Conservation (phyloP, 2,329 filamentous ascomycete genomes). For the Pseudogymnoascus sp. region DNA sequence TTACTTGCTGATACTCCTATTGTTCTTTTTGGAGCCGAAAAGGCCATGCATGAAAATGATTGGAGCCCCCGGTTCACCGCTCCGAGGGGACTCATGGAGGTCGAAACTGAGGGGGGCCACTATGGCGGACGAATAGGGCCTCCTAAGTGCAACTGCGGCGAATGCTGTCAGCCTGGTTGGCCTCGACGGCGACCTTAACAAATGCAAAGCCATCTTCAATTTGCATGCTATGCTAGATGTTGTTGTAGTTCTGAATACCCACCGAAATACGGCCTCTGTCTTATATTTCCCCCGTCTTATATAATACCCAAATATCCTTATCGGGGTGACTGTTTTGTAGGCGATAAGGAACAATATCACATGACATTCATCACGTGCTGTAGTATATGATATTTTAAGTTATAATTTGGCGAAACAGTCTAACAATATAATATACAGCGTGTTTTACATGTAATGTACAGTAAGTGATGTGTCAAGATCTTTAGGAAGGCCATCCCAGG, state of each 20-base stretch:
- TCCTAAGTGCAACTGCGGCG: not conserved
- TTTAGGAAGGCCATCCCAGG: not conserved
- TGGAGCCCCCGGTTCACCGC: slow-evolving; percentile 42
- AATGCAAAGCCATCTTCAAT: not conserved
- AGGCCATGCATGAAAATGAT: slow-evolving; percentile 87
- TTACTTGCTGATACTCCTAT: slow-evolving; percentile 88
- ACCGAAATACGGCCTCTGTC: not conserved
- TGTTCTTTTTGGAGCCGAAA: slow-evolving; percentile 93
- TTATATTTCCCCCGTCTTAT: not conserved
- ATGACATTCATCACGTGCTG: not conserved
- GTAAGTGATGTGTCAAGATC: not conserved
- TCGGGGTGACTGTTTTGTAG: not conserved
- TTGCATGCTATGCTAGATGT: not conserved
- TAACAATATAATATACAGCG: not conserved
- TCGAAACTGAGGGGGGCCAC: slow-evolving; percentile 49
- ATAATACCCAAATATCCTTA: not conserved
- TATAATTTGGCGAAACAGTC: not conserved
- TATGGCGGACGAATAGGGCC: not conserved
- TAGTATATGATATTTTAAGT: not conserved
- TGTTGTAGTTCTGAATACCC: not conserved
- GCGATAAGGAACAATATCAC: not conserved
- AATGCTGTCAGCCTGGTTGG: not conserved
- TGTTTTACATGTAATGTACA: slow-evolving; percentile 6
- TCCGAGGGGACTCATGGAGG: slow-evolving; percentile 48
- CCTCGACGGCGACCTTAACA: not conserved